phyloP scores from a whole-genome alignment of 2,329 filamentous ascomycete species.

The Pyricularia pennisetigena region DNA sequence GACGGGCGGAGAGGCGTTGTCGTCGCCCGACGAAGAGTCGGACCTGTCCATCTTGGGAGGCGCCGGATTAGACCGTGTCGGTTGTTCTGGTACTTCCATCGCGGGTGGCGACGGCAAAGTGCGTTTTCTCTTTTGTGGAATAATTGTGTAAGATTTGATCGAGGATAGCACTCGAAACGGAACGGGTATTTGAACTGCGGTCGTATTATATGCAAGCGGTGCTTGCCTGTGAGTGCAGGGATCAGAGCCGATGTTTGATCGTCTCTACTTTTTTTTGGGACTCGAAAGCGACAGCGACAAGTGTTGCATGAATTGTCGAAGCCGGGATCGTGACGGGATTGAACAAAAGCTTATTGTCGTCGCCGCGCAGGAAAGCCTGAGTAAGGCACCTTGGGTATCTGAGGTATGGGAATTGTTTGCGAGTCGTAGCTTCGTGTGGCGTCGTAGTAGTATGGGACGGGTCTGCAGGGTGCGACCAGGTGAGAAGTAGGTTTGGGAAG shows the following conservation, averaged over 20 bases:
- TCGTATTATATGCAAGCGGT: not conserved
- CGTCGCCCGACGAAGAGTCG: constrained; percentile 23
- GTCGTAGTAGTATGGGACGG: not conserved
- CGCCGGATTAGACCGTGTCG: not conserved
- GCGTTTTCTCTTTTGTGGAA: not conserved
- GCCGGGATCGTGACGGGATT: not conserved
- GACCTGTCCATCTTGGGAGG: constrained; percentile 17
- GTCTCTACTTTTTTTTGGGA: not conserved
- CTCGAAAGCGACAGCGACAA: not conserved
- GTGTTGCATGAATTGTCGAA: not conserved
- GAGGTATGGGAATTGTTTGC: not conserved
- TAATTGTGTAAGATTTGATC: not conserved
- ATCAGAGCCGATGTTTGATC: not conserved
- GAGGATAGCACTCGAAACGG: not conserved
- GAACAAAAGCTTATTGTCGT: not conserved
- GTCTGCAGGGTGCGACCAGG: not conserved
- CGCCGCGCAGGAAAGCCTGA: not conserved
- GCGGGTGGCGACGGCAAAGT: not conserved
- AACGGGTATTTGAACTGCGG: not conserved
- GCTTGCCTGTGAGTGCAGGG: not conserved
- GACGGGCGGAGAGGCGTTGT: constrained; percentile 22
- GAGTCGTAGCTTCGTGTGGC: not conserved
- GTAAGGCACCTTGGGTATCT: not conserved
- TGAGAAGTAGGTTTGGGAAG: not conserved
- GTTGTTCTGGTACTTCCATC: not conserved